Evolutionary conservation across 768 basidiomycete species (phyloP), one percentile per base, ranked within the genome.

Genomic region (Boletus reticuloceps): DNA sequence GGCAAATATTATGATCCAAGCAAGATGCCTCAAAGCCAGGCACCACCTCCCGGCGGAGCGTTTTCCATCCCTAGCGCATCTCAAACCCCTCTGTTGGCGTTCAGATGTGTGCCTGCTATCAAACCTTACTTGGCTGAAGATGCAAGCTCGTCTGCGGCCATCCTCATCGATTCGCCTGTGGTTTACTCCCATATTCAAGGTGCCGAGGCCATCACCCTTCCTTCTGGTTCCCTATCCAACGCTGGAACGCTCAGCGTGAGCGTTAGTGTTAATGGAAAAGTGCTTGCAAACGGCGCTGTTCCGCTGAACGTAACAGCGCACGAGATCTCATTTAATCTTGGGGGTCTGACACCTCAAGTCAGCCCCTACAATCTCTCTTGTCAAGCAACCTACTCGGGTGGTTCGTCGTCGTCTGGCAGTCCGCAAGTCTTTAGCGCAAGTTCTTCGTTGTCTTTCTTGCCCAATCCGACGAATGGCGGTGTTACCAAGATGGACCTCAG

Each of bases 401-500:
- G 48, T 20, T 81, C 63, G 64, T 66, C 52, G 3, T 80, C 63
- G 34, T 36, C 34, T 29, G 27, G 27, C 34, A 36, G 34, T 14
- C 34, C 34, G 10, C 79, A 82, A 50, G 72, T 58, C 9, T 86
- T 82, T 60, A 67, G 60, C 11, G 65, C 81, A 1, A 71, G 69
- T 1, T 73, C 78, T 3, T 58, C 72, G 19, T 68, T 88, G 48
- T 76, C 76, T 13, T 82, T 74, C 60, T 65, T 84, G 42, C 82
- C 82, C 9, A 53, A 75, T 31, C 80, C 75, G 2, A 69, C 64
- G 9, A 79, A 75, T 49, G 75, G 81, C 5, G 72, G 76, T 13
- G 82, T 79, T 12, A 82, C 82, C 1, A 85, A 84, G 61, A 81
- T 83, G 77, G 83, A 85, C 63, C 69, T 79, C 53, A 73, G 82